Evolutionary conservation across 371 early-diverging fungal genomes (phyloP), one percentile per base, ranked within the genome.

Genomic region (Rhizopus arrhizus): DNA sequence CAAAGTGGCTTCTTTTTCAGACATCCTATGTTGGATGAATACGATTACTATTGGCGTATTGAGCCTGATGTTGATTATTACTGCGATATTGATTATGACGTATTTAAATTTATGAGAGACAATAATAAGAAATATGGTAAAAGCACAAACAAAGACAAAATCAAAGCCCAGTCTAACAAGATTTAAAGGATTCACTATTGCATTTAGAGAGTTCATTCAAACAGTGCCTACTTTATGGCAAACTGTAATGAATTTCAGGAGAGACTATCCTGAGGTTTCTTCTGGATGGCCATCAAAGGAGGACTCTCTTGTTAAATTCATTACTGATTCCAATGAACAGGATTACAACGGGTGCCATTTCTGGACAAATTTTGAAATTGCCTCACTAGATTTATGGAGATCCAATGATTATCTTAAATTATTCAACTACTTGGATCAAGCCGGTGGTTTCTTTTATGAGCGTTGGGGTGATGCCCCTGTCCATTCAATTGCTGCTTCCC

Each of bases 391-490:
- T 12, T 83, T 95, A 65, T 94, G 91, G 80, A 83, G 96, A 66
- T 81, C 84, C 16, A 75, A 83, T 13, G 82, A 81, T 42, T 97
- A 96, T 65, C 59, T 78, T 22, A 80, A 82, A 36, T 89, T 85
- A 56, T 98, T 98, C 65, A 76, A 88, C 36, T 89, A 85, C 66
- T 64, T 98, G 53, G 97, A 98, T 69, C 76, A 75, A 50, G 61
- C 83, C 12, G 96, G 97, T 13, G 96, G 96, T 0, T 98, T 96
- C 81, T 97, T 91, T 71, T 97, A 96, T 69, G 96, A 97, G 65
- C 59, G 68, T 5, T 97, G 97, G 97, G 97, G 97, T 4, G 98
- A 97, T 84, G 98, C 97, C 9, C 98, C 98, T 7, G 89, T 98
- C 1, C 98, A 97, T 66, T 92, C 95, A 1, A 80, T 98, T 36